These are phyloP conservation scores for Plasmodium falciparum DNA, from an alignment of 169 alveolate species.

Conservation along the genomic window DNA sequence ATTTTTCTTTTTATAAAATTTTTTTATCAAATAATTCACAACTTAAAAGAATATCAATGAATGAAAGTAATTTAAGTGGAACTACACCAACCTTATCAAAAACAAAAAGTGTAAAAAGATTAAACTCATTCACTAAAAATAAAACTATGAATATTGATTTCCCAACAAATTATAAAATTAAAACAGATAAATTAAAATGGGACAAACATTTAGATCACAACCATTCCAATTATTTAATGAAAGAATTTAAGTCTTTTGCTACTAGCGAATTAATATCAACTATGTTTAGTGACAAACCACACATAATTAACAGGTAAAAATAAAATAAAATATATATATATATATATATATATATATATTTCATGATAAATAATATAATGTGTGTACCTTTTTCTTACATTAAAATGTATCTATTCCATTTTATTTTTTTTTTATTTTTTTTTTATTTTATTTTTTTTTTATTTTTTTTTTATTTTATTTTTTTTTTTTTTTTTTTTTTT, in stretches of 20 bases:
- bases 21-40: conserved; percentile 39
- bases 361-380: not conserved
- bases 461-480: no score
- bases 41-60: conserved; percentile 41
- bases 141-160: conserved; percentile 60
- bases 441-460: no score
- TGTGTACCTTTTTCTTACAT: no score
- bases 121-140: conserved; percentile 31
- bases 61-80: conserved; percentile 28
- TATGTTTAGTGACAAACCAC: conserved; percentile 62
- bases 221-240: conserved; percentile 51
- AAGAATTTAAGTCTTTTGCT: conserved; percentile 55
- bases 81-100: conserved; percentile 30
- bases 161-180: conserved; percentile 68
- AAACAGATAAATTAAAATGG: conserved; percentile 65
- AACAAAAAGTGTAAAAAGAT: conserved; percentile 42
- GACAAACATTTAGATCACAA: conserved; percentile 38
- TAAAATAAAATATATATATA: not conserved
- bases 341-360: conserved; percentile 7
- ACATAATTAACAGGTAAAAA: conserved; percentile 35
- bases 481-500: no score
- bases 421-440: no score
- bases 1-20: conserved; percentile 59
- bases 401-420: not conserved
- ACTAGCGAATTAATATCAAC: conserved; percentile 10